Evolutionary conservation across 495 filamentous ascomycete species (phyloP).

Genomic region (Hyaloscypha variabilis): DNA sequence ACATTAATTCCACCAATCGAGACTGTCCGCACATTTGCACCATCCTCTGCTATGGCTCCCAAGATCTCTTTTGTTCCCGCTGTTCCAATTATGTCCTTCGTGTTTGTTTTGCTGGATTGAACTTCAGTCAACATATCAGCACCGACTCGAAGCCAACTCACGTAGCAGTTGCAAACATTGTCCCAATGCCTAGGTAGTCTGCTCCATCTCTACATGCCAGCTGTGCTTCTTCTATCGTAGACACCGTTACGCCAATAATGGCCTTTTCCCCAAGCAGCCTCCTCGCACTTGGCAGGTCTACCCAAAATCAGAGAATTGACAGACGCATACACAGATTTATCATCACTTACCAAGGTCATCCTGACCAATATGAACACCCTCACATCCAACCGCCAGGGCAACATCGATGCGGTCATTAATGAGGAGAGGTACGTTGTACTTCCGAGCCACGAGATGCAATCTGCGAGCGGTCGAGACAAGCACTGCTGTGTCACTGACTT

Average conservation of each 20-base stretch:
- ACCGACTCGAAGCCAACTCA: slow-evolving; percentile 36
- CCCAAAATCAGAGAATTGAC: slow-evolving; percentile 22
- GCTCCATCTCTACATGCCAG: slow-evolving; percentile 71
- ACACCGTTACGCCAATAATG: slow-evolving; percentile 71
- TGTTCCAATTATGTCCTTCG: slow-evolving; percentile 80
- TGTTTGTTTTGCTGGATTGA: slow-evolving; percentile 63
- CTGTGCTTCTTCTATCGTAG: slow-evolving; percentile 66
- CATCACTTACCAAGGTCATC: slow-evolving; percentile 80
- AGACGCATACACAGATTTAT: not conserved
- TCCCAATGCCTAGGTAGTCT: slow-evolving; percentile 87
- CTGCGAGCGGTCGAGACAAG: slow-evolving; percentile 70
- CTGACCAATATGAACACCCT: slow-evolving; percentile 93
- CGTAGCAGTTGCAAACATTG: slow-evolving; percentile 84
- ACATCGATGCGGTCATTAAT: slow-evolving; percentile 98
- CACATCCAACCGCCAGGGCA: slow-evolving; percentile 79
- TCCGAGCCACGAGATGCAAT: slow-evolving; percentile 69
- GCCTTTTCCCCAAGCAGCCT: slow-evolving; percentile 69
- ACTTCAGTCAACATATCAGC: not conserved
- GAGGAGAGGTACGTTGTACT: slow-evolving; percentile 75
- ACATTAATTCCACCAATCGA: slow-evolving; percentile 89
- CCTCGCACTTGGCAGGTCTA: slow-evolving; percentile 67
- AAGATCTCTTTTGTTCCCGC: slow-evolving; percentile 76
- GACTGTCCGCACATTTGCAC: slow-evolving; percentile 61
- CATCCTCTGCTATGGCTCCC: slow-evolving; percentile 49
- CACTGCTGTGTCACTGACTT: slow-evolving; percentile 73